Conservation (phyloP, 371 early-diverging fungal genomes). For the Mortierella sp. region DNA sequence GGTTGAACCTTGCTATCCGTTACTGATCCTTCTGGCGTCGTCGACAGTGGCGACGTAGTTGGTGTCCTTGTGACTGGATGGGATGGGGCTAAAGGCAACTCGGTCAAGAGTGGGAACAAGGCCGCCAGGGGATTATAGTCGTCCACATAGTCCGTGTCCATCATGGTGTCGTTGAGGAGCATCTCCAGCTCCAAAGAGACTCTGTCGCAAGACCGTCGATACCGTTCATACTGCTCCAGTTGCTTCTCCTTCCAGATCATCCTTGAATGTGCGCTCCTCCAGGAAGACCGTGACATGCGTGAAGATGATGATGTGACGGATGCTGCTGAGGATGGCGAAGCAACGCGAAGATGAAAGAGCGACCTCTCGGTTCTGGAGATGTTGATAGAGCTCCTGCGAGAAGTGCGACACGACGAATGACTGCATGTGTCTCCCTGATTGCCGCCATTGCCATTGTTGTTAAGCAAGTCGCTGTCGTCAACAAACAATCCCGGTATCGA, state of each 20-base stretch:
- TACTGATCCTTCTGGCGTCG: neutral
- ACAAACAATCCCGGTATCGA: slow-evolving; percentile 1
- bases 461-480: neutral
- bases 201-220: slow-evolving; percentile 47
- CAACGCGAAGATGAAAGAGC: neutral
- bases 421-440: slow-evolving; percentile 16
- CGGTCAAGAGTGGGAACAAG: neutral
- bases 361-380: slow-evolving; percentile 9
- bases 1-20: neutral
- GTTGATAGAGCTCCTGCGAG: slow-evolving; percentile 36
- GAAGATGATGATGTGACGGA: slow-evolving; percentile 16
- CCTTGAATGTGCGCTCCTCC: slow-evolving; percentile 28
- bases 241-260: slow-evolving; percentile 57
- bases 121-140: slow-evolving; percentile 3
- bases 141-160: slow-evolving; percentile 11
- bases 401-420: slow-evolving; percentile 32
- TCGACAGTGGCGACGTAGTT: neutral
- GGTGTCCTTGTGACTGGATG: neutral
- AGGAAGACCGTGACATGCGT: slow-evolving; percentile 15
- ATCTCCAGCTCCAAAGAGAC: slow-evolving; percentile 48
- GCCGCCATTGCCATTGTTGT: neutral
- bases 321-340: slow-evolving; percentile 11
- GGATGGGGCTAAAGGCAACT: neutral
- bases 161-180: slow-evolving; percentile 33
- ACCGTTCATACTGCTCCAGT: slow-evolving; percentile 54